Evolutionary conservation across 805 yeast genomes (phyloP).

Genomic region (Metschnikowia peoriensis): DNA sequence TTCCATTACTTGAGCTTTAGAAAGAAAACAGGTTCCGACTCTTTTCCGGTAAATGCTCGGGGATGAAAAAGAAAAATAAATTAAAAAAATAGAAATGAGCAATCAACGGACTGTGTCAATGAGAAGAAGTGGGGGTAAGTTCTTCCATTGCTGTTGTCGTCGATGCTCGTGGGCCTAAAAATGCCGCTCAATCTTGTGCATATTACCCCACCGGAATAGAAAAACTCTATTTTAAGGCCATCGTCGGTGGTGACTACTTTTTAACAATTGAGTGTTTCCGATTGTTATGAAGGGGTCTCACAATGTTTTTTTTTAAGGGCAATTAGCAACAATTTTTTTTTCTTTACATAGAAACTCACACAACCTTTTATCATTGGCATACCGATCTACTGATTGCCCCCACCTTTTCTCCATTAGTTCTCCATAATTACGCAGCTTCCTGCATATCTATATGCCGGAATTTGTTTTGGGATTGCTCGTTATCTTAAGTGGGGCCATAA

Average conservation of each 20-base stretch:
- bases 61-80: no score
- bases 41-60: no score
- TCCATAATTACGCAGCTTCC: neutral
- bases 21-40: no score
- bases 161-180: neutral
- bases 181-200: neutral
- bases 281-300: no score
- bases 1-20: no score
- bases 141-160: neutral
- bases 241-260: no score
- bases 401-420: constrained; percentile 2
- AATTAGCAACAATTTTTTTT: neutral
- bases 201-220: neutral
- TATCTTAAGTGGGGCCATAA: constrained; percentile 2
- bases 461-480: constrained; percentile 5
- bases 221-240: neutral
- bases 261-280: no score
- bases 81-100: neutral
- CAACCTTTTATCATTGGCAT: no score
- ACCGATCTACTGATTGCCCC: neutral
- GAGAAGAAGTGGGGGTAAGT: neutral
- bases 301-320: neutral
- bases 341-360: no score
- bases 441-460: constrained; percentile 4
- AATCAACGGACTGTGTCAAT: neutral